These are phyloP conservation scores for Fomitopsis pinicola DNA, from an alignment of 1,284 basidiomycete species.

Conservation along the genomic window DNA sequence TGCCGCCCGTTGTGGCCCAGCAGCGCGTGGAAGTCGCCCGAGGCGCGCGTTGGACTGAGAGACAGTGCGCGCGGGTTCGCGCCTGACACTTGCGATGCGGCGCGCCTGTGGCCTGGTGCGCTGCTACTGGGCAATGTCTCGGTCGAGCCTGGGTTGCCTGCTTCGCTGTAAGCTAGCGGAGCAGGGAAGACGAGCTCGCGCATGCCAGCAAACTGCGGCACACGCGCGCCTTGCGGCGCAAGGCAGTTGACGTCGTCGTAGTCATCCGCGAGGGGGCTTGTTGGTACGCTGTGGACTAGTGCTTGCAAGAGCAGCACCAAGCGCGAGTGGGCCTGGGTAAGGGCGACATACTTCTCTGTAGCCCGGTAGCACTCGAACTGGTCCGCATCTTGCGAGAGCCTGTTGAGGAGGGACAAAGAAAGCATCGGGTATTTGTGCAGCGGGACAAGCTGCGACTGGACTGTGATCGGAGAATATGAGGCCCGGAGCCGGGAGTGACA, in stretches of 20 bases:
- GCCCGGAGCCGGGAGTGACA: neutral
- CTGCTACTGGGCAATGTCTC: neutral
- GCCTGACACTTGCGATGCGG: slow-evolving; percentile 8
- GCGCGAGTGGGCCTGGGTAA: slow-evolving; percentile 64
- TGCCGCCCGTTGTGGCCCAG: neutral
- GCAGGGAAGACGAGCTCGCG: slow-evolving; percentile 68
- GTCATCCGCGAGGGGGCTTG: slow-evolving; percentile 29
- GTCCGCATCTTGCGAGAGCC: slow-evolving; percentile 26
- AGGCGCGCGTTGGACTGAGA: slow-evolving; percentile 12
- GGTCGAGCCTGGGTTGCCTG: neutral
- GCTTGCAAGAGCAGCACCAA: slow-evolving; percentile 69
- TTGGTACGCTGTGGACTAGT: slow-evolving; percentile 53
- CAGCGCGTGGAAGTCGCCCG: slow-evolving; percentile 18
- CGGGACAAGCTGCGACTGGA: slow-evolving; percentile 55
- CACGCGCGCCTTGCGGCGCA: slow-evolving; percentile 19
- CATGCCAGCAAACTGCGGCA: slow-evolving; percentile 26
- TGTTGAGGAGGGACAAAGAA: slow-evolving; percentile 47
- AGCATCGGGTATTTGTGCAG: slow-evolving; percentile 58
- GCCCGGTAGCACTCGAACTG: slow-evolving; percentile 31
- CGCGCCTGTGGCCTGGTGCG: neutral
- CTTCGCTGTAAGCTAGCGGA: slow-evolving; percentile 41
- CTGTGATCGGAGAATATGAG: slow-evolving; percentile 29
- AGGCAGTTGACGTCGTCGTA: slow-evolving; percentile 26
- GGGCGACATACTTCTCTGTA: slow-evolving; percentile 38
- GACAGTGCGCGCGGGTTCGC: neutral